Base-by-base conservation (phyloP, 2,329 filamentous ascomycete species). In the Colletotrichum ledebouriae region DNA sequence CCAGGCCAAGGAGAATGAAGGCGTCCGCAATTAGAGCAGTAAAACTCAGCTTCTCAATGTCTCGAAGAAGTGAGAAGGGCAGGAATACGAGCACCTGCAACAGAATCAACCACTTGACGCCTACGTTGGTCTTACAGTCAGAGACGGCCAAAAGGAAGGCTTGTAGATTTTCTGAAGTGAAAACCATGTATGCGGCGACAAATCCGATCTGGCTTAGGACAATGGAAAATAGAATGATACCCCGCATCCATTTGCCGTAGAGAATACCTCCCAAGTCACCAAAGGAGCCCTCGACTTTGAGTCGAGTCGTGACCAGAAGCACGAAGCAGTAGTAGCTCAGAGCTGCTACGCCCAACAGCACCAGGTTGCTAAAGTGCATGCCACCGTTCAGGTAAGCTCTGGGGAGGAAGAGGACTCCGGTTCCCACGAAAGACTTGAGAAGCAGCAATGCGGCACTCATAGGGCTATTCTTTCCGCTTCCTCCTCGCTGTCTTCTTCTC, bases 241-340 rank as follows among this genome's bases (percentile, higher is more conserved):
- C 90, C 69, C 94, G 89, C 91, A 99, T 92, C 87, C 92, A 94
- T 72, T 90, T 92, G 70, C 96, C 96, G 77, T 96, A 99, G 15
- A 99, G 86, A 53, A 93, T 90, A 56, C 93, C 94, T 60, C 97
- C 96, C 81, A 99, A 97, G 76, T 98, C 96, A 79, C 96, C 96
- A 81, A 98, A 99, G 1, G 96, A 98, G n/a, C 93, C 94, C 56
- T 94, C 91, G 33, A 98, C 88, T 76, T 89, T 92, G 56, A 97
- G 83, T 39, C 96, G 91, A 2, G 94, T 96, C 68, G 91, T 91
- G 71, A 98, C 94, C 37, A 99, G 87, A 13, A 99, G 86, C 47
- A 99, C 94, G 80, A 99, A 99, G 82, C 94, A 98, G 83, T 98
- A 97, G 81, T 97, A 99, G 77, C 94, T 98, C 67, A 99, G 84